A percentile compares a stretch with the other conserved stretches of the same genome.
Conservation (phyloP, 1,284 basidiomycete genomes). For the Cutaneotrichosporon cavernicola region DNA sequence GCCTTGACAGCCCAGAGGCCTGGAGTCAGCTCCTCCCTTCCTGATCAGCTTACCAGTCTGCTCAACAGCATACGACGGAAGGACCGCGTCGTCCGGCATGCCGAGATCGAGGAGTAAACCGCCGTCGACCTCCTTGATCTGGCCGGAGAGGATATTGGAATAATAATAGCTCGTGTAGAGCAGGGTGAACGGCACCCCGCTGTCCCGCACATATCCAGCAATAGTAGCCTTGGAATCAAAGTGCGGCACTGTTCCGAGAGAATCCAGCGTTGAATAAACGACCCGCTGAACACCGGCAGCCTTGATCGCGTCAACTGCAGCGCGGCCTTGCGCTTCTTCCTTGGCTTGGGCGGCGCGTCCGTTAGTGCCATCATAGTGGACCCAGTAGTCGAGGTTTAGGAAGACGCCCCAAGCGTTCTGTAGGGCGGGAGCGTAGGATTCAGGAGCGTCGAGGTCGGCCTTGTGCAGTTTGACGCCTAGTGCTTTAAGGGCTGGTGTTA, state of each 20-base stretch:
- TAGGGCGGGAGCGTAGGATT: neutral
- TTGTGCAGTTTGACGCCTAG: neutral
- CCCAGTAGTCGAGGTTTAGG: neutral
- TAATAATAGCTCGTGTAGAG: neutral
- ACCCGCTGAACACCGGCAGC: neutral
- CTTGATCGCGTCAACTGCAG: neutral
- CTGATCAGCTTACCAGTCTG: neutral
- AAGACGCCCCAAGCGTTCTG: neutral
- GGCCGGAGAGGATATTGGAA: neutral
- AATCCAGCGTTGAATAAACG: neutral
- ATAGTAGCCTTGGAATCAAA: neutral
- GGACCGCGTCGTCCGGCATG: neutral
- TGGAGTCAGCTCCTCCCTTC: neutral
- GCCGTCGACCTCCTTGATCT: neutral
- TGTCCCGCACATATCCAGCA: neutral
- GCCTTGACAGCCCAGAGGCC: neutral
- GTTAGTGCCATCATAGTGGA: neutral
- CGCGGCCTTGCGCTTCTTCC: neutral
- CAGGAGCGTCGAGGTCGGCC: conserved; percentile 2
- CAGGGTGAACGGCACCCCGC: neutral
- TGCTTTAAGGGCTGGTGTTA: neutral
- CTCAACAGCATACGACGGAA: neutral
- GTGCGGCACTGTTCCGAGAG: neutral
- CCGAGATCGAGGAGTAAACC: neutral
- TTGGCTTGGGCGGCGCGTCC: neutral